These are phyloP conservation scores for Gnomoniopsis smithogilvyi DNA, from an alignment of 2,329 filamentous ascomycete species.

Conservation along the genomic window DNA sequence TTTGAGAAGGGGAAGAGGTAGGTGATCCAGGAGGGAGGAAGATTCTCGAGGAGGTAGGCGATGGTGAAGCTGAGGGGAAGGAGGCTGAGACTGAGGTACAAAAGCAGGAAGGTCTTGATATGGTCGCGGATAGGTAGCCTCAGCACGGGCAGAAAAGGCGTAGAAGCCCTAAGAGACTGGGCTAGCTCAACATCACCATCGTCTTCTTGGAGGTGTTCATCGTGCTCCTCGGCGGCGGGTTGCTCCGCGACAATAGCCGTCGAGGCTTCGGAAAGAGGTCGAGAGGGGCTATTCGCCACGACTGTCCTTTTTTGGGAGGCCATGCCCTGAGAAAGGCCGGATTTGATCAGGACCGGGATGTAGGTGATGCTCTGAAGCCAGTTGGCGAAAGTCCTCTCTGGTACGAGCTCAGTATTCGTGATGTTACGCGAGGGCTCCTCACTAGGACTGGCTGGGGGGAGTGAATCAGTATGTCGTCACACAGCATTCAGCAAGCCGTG, in stretches of 20 bases:
- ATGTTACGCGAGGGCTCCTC: background rate
- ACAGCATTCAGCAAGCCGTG: background rate
- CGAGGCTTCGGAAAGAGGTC: background rate
- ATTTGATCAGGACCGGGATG: background rate
- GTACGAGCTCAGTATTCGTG: background rate
- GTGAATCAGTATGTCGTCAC: background rate
- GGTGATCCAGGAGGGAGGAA: background rate
- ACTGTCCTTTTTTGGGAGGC: background rate
- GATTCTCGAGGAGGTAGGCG: background rate
- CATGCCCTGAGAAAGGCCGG: background rate
- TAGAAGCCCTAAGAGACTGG: background rate
- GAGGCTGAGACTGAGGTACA: constrained; percentile 1
- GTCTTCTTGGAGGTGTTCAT: background rate
- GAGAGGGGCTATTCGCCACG: background rate
- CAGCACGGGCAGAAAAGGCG: background rate
- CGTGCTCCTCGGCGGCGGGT: background rate
- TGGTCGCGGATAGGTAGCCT: constrained; percentile 2
- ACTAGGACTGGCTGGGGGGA: background rate
- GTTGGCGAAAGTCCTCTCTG: background rate
- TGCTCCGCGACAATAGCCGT: background rate
- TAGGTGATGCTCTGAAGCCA: background rate
- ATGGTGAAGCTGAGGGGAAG: constrained; percentile 3
- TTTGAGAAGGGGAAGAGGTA: constrained; percentile 7
- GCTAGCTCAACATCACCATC: background rate
- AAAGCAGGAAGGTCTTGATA: constrained; percentile 8